Base-by-base conservation (phyloP, 2,329 filamentous ascomycete genomes). In the Aspergillus pseudotamarii region DNA sequence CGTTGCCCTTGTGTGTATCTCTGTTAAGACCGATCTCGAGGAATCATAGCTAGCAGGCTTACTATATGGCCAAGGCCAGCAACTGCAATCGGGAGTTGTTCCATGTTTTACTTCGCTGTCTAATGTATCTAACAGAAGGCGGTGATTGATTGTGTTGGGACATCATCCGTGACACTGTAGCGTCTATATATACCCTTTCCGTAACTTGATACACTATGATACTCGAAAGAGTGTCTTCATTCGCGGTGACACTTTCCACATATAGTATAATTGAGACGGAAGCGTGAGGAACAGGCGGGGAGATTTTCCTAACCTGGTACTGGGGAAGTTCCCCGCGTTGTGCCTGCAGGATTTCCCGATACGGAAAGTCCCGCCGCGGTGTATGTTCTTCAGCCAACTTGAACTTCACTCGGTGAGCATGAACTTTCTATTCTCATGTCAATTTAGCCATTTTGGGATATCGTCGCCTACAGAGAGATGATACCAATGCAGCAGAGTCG, bases 1-100 rank as follows among this genome's bases (percentile, higher is more conserved):
- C 64, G 64, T 50, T 66, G 61, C 26, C 64, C 59, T 57, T 54
- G 32, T 6, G 10, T 21, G n/a, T n/a, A 19, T 23, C 45, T 26
- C 28, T 21, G n/a, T 53, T 34, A 53, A 14, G 28, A 16, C 28
- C 26, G n/a, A 53, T 32, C 28, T 6, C 21, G 19, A 53, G n/a
- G 6, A 34, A 34, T 5, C 11, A 34, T 32, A 16, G 14, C 12
- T 21, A 3, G 30, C 26, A 34, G 9, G 5, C 50, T 54, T 36
- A 34, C 32, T 30, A 54, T 36, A 1, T 30, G 50, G 30, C 50
- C 50, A 36, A 54, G 19, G 30, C n/a, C n/a, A 36, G n/a, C n/a
- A 19, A 54, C 50, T 23, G 32, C 50, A 28, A 36, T 36, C 3
- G 10, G 21, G 32, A 54, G 30, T 36, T n/a, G n/a, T n/a, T n/a